Base-by-base conservation (phyloP, 2,329 filamentous ascomycete species). In the Mycosphaerelloides madeirae region DNA sequence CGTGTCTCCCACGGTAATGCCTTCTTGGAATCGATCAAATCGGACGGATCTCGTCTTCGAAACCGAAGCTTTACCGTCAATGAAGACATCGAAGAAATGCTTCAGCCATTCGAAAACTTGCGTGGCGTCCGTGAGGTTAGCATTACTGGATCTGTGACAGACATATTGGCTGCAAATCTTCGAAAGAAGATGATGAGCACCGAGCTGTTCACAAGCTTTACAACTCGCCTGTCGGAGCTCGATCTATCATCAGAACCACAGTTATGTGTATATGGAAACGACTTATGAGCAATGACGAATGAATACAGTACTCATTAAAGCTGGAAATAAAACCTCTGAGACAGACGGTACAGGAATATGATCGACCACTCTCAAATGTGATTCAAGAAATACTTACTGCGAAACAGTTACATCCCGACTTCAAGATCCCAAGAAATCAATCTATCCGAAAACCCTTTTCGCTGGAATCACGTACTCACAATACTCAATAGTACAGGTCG, bases 31-130 rank as follows among this genome's bases (percentile, higher is more conserved):
- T 50, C 54, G 20, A 52, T 59, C 44, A 64, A 62, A 35, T 52
- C 48, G 42, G 41, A 61, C 54, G 32, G 64, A 2, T 46, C 52
- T 2, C 42, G 51, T 12, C 44, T 43, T n/a, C 48, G 57, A 13
- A 67, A 59, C 46, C 59, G 61, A 28, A 57, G 44, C 15, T 42
- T 47, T 5, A 47, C 59, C 44, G 64, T 65, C 11, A 59, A 56
- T 6, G 55, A 60, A 14, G 62, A 66, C 29, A 58, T 69, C 7
- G 66, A 72, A 47, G 59, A 59, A 1, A 68, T 73, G 39, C 56
- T 74, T 3, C 64, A 69, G 44, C 71, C 70, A 1, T 67, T 74
- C 29, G 56, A 57, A 19, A 49, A 56, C 39, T 49, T 73, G 19
- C 50, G 56, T 33, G 65, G 61, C 1, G 65, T 71, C 5, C 56